These are phyloP conservation scores for Cajanus cajan DNA, from an alignment of 306 rosid genomes.

Conservation along the genomic window DNA sequence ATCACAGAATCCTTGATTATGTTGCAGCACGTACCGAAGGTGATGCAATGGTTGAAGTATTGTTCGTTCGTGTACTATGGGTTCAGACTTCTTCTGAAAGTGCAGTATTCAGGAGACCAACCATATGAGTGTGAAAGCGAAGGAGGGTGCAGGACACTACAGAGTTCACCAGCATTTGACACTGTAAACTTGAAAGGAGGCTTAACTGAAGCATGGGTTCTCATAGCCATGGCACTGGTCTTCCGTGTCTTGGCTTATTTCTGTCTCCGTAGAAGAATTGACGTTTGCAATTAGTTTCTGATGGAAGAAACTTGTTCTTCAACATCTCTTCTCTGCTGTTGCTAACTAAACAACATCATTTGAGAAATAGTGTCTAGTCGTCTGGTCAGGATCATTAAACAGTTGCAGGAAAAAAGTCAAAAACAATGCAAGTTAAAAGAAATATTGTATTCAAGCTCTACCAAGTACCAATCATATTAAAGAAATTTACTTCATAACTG, in stretches of 20 bases:
- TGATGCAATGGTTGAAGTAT: conserved; percentile 90
- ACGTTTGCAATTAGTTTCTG: conserved; percentile 34
- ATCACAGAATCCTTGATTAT: not conserved
- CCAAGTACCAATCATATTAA: not conserved
- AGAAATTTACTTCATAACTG: not conserved
- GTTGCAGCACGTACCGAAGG: conserved; percentile 86
- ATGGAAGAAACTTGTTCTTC: not conserved
- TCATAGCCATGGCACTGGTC: conserved; percentile 70
- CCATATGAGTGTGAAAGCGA: conserved; percentile 68
- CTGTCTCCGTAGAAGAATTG: conserved; percentile 63
- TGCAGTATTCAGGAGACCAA: conserved; percentile 82
- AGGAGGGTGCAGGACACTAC: conserved; percentile 70
- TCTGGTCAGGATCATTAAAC: not conserved
- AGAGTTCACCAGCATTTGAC: conserved; percentile 86
- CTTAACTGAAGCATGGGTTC: conserved; percentile 69
- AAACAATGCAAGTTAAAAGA: not conserved
- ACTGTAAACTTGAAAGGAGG: conserved; percentile 79
- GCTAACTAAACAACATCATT: not conserved
- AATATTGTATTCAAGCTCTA: not conserved
- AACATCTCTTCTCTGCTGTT: not conserved
- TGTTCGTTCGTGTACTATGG: conserved; percentile 89
- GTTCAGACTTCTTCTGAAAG: conserved; percentile 81
- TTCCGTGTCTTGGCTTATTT: conserved; percentile 71
- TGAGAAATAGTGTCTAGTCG: not conserved
- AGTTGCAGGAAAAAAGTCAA: not conserved